Percentiles rank a stretch among this genome's conserved stretches.
phyloP scores from a whole-genome alignment of 345 rosid species.

The Eucalyptus fibrosa region DNA sequence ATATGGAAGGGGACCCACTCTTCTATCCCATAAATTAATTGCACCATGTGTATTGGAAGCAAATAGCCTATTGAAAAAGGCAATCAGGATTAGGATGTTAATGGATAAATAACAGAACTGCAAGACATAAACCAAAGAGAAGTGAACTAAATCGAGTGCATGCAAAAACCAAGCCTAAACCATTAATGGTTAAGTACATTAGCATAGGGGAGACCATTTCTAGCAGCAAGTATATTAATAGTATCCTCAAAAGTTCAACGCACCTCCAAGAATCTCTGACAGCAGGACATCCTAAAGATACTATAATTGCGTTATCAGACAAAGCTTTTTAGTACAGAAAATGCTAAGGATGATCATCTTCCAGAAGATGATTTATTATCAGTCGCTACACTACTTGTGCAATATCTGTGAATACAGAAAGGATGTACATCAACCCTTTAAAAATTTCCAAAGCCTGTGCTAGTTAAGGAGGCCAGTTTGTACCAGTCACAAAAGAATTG shows the following conservation, averaged over 20 bases:
- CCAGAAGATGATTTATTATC: not conserved
- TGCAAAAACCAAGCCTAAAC: not conserved
- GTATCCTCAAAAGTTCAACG: not conserved
- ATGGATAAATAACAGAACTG: not conserved
- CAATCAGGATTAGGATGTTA: not conserved
- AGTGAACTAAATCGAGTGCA: not conserved
- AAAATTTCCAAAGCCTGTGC: not conserved
- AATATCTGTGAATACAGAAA: not conserved
- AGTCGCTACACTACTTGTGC: not conserved
- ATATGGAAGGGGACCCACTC: constrained; percentile 49
- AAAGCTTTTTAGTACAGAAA: not conserved
- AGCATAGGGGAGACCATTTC: not conserved
- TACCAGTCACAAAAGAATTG: not conserved
- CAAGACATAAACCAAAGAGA: not conserved
- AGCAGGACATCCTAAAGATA: not conserved
- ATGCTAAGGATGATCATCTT: not conserved
- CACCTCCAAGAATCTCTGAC: not conserved
- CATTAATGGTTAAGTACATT: not conserved
- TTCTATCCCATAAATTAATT: constrained; percentile 82
- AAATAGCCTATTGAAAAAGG: constrained; percentile 32
- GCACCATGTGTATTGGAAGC: constrained; percentile 64
- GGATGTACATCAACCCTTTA: not conserved
- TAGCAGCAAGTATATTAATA: not conserved
- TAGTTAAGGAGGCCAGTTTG: not conserved
- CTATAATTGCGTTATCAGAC: not conserved